These are phyloP conservation scores for Eudorina sp. DNA, from an alignment of 139 green algal species.

Conservation along the genomic window DNA sequence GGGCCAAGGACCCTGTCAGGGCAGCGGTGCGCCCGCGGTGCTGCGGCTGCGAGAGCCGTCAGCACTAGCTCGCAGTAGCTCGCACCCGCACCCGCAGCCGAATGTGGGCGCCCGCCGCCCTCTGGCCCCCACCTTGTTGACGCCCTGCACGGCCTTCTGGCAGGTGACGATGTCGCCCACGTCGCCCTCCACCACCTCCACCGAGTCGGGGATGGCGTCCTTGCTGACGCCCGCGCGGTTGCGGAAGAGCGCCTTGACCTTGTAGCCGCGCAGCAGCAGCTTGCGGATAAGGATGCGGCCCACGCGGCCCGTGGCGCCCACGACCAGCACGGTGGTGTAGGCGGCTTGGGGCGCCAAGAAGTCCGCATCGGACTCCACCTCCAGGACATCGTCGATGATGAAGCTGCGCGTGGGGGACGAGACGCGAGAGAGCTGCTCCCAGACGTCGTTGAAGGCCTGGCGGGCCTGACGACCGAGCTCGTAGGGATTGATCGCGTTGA, in stretches of 20 bases:
- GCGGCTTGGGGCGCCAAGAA: constrained; percentile 80
- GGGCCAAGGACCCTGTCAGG: no score
- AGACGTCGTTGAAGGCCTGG: constrained; percentile 89
- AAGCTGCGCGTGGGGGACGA: constrained; percentile 54
- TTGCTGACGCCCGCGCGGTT: constrained; percentile 49
- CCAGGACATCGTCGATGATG: constrained; percentile 50
- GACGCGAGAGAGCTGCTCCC: constrained; percentile 74
- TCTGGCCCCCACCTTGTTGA: constrained; percentile 87
- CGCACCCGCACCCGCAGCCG: no score
- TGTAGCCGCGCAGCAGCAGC: constrained; percentile 97
- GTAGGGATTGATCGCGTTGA: constrained; percentile 84
- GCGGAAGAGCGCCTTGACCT: constrained; percentile 84
- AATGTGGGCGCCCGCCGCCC: no score
- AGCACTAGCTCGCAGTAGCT: no score
- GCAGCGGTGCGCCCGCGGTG: no score
- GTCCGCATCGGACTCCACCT: constrained; percentile 62
- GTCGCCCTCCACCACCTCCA: constrained; percentile 90
- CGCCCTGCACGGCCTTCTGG: constrained; percentile 81
- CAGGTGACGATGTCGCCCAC: constrained; percentile 84
- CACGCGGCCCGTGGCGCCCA: constrained; percentile 93
- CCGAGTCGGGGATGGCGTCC: constrained; percentile 79
- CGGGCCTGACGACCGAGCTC: constrained; percentile 82
- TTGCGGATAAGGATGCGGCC: constrained; percentile 95
- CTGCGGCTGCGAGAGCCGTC: no score
- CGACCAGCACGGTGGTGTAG: constrained; percentile 94